Conservation (phyloP, 106 monocot genomes). For the Iris macrosiphon region DNA sequence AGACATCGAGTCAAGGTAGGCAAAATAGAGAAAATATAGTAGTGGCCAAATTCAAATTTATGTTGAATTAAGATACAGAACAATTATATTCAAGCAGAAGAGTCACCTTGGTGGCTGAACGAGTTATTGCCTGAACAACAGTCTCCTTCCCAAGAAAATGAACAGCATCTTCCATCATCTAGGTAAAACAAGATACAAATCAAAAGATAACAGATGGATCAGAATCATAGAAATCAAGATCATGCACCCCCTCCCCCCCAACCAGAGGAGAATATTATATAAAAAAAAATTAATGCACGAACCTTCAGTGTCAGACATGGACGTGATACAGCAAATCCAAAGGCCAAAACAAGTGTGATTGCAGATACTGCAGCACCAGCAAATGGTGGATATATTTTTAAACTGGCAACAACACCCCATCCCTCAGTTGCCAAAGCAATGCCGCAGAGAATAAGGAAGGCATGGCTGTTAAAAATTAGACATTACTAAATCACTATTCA, state of each 20-base stretch:
- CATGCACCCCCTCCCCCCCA: background rate
- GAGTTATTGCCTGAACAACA: slow-evolving; percentile 85
- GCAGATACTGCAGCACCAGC: slow-evolving; percentile 95
- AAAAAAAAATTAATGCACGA: slow-evolving; percentile 9
- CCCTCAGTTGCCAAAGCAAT: slow-evolving; percentile 88
- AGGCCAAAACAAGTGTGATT: slow-evolving; percentile 87
- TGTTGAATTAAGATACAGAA: background rate
- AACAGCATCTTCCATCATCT: slow-evolving; percentile 99
- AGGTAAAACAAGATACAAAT: too few relatives aligned
- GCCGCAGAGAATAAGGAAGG: slow-evolving; percentile 83
- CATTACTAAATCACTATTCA: background rate
- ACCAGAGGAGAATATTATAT: background rate
- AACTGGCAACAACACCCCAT: slow-evolving; percentile 95
- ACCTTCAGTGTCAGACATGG: slow-evolving; percentile 89
- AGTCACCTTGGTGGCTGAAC: slow-evolving; percentile 86
- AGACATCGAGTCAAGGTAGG: background rate
- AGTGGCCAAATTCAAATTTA: too few relatives aligned
- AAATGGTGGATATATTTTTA: slow-evolving; percentile 91
- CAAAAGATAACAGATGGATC: too few relatives aligned
- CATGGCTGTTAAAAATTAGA: slow-evolving; percentile 40
- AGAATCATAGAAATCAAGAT: too few relatives aligned
- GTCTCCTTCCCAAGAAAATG: slow-evolving; percentile 96
- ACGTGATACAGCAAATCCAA: slow-evolving; percentile 97
- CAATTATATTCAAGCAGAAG: background rate
- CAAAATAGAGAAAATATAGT: too few relatives aligned